A percentile compares a stretch with the other conserved stretches of the same genome.
These are phyloP conservation scores for Geosmithia morbida DNA, from an alignment of 2,329 filamentous ascomycete species.

Conservation along the genomic window DNA sequence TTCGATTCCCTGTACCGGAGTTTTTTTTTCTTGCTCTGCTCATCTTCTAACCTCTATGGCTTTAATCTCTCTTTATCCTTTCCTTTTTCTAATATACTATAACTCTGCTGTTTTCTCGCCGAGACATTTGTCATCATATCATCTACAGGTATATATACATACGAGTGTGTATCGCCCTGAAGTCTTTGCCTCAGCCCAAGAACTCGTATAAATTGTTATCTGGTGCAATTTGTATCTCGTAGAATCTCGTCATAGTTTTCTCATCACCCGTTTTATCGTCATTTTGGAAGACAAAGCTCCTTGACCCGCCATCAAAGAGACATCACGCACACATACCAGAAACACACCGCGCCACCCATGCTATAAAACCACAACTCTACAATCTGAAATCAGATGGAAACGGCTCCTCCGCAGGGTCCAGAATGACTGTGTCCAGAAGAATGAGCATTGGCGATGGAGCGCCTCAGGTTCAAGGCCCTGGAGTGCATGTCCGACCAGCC, in stretches of 20 bases:
- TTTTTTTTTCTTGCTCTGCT: not conserved
- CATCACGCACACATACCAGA: too few relatives aligned
- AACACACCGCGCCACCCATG: not conserved
- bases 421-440: not conserved
- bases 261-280: too few relatives aligned
- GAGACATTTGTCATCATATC: too few relatives aligned
- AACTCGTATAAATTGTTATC: too few relatives aligned
- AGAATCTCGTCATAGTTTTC: too few relatives aligned
- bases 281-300: too few relatives aligned
- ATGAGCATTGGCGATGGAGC: not conserved
- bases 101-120: too few relatives aligned
- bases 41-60: not conserved
- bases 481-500: not conserved
- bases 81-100: not conserved
- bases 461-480: not conserved
- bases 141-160: too few relatives aligned
- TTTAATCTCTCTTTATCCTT: not conserved
- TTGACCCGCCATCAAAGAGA: too few relatives aligned
- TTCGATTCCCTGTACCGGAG: not conserved
- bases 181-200: too few relatives aligned
- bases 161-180: too few relatives aligned
- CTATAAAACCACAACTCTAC: not conserved
- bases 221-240: too few relatives aligned
- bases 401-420: not conserved
- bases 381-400: not conserved